These are phyloP conservation scores for Lolium multiflorum DNA, from an alignment of 176 grass and related monocot genomes.

Conservation along the genomic window DNA sequence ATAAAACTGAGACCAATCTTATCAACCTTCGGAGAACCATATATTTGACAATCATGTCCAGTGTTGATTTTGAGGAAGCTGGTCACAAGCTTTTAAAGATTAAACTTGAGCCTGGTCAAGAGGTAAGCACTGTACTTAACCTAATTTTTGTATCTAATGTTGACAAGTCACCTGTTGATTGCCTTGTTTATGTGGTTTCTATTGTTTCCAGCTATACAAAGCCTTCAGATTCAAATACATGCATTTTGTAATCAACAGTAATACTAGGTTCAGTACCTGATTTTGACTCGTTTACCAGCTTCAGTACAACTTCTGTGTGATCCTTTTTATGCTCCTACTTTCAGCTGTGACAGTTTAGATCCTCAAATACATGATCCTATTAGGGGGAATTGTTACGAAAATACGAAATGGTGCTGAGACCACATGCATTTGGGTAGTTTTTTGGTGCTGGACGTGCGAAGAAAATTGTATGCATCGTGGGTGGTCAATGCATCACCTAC, in stretches of 20 bases:
- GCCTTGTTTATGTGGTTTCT: constrained; percentile 15
- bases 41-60: constrained; percentile 98
- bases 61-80: constrained; percentile 99
- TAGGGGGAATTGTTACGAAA: background rate
- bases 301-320: background rate
- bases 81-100: constrained; percentile 98
- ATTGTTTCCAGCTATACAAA: constrained; percentile 15
- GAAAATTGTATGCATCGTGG: background rate
- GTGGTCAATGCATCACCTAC: background rate
- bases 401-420: background rate
- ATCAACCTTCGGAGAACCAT: constrained; percentile 94
- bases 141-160: constrained; percentile 6
- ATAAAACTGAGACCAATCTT: constrained; percentile 91
- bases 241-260: background rate
- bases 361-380: background rate
- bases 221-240: background rate
- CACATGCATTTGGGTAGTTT: background rate
- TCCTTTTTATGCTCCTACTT: background rate
- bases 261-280: background rate
- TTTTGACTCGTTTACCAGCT: background rate
- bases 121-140: constrained; percentile 57
- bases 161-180: constrained; percentile 19
- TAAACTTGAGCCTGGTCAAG: constrained; percentile 97
- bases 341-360: background rate
- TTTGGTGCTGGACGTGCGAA: background rate